Evolutionary conservation across 805 yeast species (phyloP).

Genomic region (Starmerella bombicola): DNA sequence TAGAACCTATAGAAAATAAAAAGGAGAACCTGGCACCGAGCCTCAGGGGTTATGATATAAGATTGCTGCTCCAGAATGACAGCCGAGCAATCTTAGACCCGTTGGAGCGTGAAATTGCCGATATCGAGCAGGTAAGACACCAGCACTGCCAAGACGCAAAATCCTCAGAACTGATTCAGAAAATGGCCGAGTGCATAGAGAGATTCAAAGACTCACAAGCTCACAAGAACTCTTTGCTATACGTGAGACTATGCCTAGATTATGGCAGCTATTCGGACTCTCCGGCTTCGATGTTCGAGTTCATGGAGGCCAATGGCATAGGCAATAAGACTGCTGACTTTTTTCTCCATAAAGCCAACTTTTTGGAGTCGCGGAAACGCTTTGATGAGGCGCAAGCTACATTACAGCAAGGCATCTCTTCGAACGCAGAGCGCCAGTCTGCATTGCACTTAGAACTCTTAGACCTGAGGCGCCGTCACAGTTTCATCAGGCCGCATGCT

Average conservation of each 20-base stretch:
- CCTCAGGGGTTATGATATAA: constrained; percentile 1
- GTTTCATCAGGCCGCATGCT: too few species aligned
- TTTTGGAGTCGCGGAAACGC: constrained; percentile 42
- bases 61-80: neutral
- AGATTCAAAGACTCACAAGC: constrained; percentile 45
- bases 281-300: constrained; percentile 58
- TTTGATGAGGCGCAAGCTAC: constrained; percentile 46
- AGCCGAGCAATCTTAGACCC: too few species aligned
- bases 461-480: too few species aligned
- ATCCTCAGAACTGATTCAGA: neutral
- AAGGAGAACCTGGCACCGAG: constrained; percentile 32
- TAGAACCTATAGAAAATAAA: constrained; percentile 38
- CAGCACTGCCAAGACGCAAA: too few species aligned
- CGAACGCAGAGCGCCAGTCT: constrained; percentile 69
- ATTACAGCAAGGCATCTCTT: constrained; percentile 44
- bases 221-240: constrained; percentile 75
- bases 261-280: constrained; percentile 57
- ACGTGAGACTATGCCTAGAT: constrained; percentile 67
- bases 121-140: too few species aligned
- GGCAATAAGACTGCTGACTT: constrained; percentile 55
- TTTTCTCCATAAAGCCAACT: constrained; percentile 68
- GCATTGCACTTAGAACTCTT: too few species aligned
- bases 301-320: constrained; percentile 56
- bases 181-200: constrained; percentile 39
- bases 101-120: too few species aligned